These are phyloP conservation scores for Penicillium paneum DNA, from an alignment of 2,329 filamentous ascomycete genomes.

Conservation along the genomic window DNA sequence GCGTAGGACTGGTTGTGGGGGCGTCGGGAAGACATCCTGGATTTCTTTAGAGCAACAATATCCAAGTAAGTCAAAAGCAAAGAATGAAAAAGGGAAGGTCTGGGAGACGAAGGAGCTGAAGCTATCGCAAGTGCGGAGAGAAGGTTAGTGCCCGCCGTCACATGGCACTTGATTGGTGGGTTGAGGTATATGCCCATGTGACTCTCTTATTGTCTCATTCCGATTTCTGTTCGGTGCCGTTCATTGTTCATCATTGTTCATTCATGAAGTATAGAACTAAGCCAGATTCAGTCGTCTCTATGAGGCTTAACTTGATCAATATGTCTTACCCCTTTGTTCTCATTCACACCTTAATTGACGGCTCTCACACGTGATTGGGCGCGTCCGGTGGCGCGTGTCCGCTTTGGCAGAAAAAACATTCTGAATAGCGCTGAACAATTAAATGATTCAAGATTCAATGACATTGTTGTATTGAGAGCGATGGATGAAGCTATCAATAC, in stretches of 20 bases:
- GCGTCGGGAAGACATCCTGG: conserved; percentile 33
- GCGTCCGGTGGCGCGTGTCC: conserved; percentile 23
- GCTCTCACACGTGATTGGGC: conserved; percentile 17
- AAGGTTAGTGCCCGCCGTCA: conserved; percentile 2
- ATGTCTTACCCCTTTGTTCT: background rate
- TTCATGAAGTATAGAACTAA: background rate
- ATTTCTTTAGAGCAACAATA: background rate
- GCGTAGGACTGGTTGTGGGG: conserved; percentile 30
- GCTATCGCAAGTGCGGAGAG: conserved; percentile 3
- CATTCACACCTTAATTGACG: background rate
- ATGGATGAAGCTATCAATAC: conserved; percentile 44
- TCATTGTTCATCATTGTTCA: background rate
- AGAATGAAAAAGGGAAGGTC: background rate
- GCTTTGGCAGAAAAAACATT: conserved; percentile 26
- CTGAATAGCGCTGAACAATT: conserved; percentile 11
- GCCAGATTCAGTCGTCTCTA: background rate
- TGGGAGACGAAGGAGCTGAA: background rate
- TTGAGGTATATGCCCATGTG: background rate
- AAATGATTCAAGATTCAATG: conserved; percentile 3
- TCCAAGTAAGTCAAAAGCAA: background rate
- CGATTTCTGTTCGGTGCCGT: background rate
- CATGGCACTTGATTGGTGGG: conserved; percentile 4
- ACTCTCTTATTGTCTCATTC: background rate
- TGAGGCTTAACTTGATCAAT: background rate
- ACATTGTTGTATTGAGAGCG: conserved; percentile 5